Evolutionary conservation across 1,284 basidiomycete species (phyloP).

Genomic region (Cryptococcus sp.): DNA sequence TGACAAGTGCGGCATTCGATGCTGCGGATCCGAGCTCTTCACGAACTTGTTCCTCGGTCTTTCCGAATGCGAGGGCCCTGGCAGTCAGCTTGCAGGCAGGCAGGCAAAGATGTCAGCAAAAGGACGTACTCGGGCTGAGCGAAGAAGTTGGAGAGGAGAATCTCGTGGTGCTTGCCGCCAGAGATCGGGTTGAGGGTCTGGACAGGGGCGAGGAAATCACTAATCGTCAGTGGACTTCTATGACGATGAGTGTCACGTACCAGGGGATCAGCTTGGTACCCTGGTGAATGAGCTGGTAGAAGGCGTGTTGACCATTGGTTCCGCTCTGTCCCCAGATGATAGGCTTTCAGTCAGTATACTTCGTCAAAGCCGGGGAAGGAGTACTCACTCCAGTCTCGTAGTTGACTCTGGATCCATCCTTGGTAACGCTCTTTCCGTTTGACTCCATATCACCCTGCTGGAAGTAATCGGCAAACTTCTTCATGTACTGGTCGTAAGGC

Average conservation of each 20-base stretch:
- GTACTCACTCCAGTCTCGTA: slow-evolving; percentile 88
- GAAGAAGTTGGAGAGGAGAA: slow-evolving; percentile 96
- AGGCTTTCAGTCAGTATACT: slow-evolving; percentile 51
- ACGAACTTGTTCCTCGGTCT: slow-evolving; percentile 83
- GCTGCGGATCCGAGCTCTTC: slow-evolving; percentile 70
- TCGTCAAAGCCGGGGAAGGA: slow-evolving; percentile 6
- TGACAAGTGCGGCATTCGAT: slow-evolving; percentile 75
- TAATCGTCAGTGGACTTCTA: slow-evolving; percentile 22
- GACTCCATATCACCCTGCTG: slow-evolving; percentile 99
- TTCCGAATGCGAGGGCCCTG: slow-evolving; percentile 88
- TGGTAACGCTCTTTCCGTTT: slow-evolving; percentile 95
- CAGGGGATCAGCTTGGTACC: slow-evolving; percentile 84
- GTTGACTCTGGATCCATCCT: slow-evolving; percentile 82
- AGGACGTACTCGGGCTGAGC: slow-evolving; percentile 74
- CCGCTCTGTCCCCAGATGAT: slow-evolving; percentile 99
- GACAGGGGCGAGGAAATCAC: slow-evolving; percentile 93
- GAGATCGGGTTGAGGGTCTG: slow-evolving; percentile 86
- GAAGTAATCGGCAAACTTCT: slow-evolving; percentile 99
- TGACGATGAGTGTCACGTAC: slow-evolving; percentile 19
- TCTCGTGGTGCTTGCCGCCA: slow-evolving; percentile 90
- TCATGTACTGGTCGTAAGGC: slow-evolving; percentile 97
- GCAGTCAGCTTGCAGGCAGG: slow-evolving; percentile 3
- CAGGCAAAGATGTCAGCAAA: slow-evolving; percentile 5
- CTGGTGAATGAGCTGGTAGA: slow-evolving; percentile 97
- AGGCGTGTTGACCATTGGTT: slow-evolving; percentile 98